These are phyloP conservation scores for Pythium phragmiticola DNA, from an alignment of 352 stramenopile species.

Conservation along the genomic window DNA sequence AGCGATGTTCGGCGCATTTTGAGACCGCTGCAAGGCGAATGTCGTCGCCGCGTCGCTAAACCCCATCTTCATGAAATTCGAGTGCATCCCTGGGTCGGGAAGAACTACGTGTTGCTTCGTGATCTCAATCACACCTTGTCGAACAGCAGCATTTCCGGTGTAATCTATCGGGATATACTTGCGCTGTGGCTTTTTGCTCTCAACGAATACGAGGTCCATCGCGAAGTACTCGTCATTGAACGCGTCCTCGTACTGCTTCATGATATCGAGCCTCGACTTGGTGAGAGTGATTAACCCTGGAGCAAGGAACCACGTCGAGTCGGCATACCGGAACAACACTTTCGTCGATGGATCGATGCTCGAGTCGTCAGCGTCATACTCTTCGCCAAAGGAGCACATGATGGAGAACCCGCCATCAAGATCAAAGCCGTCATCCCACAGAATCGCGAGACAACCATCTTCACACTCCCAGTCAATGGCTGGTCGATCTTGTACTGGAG, in stretches of 20 bases:
- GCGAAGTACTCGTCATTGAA: slow-evolving; percentile 84
- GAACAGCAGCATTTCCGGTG: slow-evolving; percentile 63
- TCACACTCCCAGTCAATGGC: slow-evolving; percentile 80
- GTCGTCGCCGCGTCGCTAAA: slow-evolving; percentile 73
- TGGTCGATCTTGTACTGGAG: slow-evolving; percentile 17
- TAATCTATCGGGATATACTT: slow-evolving; percentile 57
- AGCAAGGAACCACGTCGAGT: slow-evolving; percentile 78
- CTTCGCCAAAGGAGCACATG: slow-evolving; percentile 80
- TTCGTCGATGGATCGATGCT: slow-evolving; percentile 53
- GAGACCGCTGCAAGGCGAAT: slow-evolving; percentile 74
- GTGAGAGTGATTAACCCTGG: slow-evolving; percentile 69
- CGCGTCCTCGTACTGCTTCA: slow-evolving; percentile 83
- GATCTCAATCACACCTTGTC: slow-evolving; percentile 76
- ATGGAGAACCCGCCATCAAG: slow-evolving; percentile 83
- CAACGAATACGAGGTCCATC: slow-evolving; percentile 75
- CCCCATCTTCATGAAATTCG: slow-evolving; percentile 79
- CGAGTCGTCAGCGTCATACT: slow-evolving; percentile 59
- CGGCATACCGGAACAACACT: slow-evolving; percentile 75
- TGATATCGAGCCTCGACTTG: slow-evolving; percentile 75
- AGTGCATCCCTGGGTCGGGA: slow-evolving; percentile 76
- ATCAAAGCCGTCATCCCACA: slow-evolving; percentile 77
- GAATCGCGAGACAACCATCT: slow-evolving; percentile 74
- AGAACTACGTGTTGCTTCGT: slow-evolving; percentile 77
- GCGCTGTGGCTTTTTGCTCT: slow-evolving; percentile 37
- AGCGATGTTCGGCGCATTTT: slow-evolving; percentile 74